Percentiles rank a stretch among this genome's conserved stretches.
phyloP scores from a whole-genome alignment of 192 early-diverging fungal species.

The Coemansia sp. region DNA sequence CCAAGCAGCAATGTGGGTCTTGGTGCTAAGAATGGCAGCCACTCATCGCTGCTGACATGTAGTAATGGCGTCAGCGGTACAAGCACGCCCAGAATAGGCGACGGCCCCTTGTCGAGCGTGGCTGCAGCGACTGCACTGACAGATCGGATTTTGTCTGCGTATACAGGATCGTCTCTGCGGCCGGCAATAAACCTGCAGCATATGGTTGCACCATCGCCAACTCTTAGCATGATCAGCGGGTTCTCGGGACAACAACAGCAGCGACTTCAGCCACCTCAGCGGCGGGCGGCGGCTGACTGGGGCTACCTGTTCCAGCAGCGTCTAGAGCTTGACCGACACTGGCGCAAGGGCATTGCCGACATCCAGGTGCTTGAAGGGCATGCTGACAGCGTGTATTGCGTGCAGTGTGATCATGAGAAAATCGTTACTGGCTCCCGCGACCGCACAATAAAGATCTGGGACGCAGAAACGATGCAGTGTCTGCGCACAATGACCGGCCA shows the following conservation, averaged over 20 bases:
- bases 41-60: conserved; percentile 8
- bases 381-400: conserved; percentile 83
- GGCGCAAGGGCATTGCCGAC: conserved; percentile 46
- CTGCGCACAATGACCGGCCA: conserved; percentile 65
- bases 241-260: neutral
- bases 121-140: neutral
- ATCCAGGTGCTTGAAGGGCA: conserved; percentile 73
- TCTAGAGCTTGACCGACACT: conserved; percentile 54
- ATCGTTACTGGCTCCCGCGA: conserved; percentile 80
- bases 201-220: conserved; percentile 49
- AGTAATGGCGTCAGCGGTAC: conserved; percentile 19
- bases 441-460: conserved; percentile 80
- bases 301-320: conserved; percentile 71
- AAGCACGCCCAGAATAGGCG: conserved; percentile 31
- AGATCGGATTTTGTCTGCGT: conserved; percentile 27
- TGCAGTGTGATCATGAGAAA: conserved; percentile 76
- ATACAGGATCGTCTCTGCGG: conserved; percentile 38
- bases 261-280: conserved; percentile 5
- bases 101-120: conserved; percentile 6
- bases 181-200: conserved; percentile 48
- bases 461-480: conserved; percentile 60
- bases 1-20: neutral
- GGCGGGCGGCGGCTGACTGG: conserved; percentile 58
- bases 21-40: neutral
- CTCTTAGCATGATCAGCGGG: conserved; percentile 9